Base-by-base conservation (phyloP, 345 rosid species). In the Eucalyptus cloeziana region DNA sequence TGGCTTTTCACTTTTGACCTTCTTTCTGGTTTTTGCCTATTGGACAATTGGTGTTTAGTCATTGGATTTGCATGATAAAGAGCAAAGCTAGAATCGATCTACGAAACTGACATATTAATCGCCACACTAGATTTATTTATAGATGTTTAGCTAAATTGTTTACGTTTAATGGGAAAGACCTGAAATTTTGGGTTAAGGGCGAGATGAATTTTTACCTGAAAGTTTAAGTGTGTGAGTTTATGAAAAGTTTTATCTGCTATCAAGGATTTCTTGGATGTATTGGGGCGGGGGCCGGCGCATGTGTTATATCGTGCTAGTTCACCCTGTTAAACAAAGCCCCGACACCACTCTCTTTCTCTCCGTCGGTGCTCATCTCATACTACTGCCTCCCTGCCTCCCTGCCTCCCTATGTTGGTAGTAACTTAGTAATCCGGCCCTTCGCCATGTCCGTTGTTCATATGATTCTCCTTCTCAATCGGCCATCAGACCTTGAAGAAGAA, bases 371-470 rank as follows among this genome's bases (percentile, higher is more conserved):
- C 62, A 19, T 52, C 58, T 52, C 24, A 10, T 19, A 1, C 24
- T 0, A 52, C 0, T 52, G 9, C 56, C 22, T 6, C 52, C 0
- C 52, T 50, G 7, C 5, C 15, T 2, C 51, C 13, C 17, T 50
- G 17, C 5, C 56, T 17, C 56, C 17, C 22, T 51, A 3, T 3
- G 4, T 51, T 1, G 7, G 21, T 51, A 51, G 22, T 51, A 51
- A 17, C 56, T 51, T 51, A 4, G 22, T 17, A 7, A 51, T 51
- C 4, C 4, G 8, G 1, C 30, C 30, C 62, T 56, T 56, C 12
- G 3, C 30, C 13, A 10, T 56, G 62, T 56, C 52, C 62, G 30
- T 56, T 56, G 30, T 56, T 10, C 12, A 10, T 56, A 56, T 9
- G 62, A 22, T 56, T 56, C 62, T 56, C 62, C 27, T 56, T 56